These are phyloP conservation scores for Lepidium campestre DNA, from an alignment of 441 rosid genomes.

Conservation along the genomic window DNA sequence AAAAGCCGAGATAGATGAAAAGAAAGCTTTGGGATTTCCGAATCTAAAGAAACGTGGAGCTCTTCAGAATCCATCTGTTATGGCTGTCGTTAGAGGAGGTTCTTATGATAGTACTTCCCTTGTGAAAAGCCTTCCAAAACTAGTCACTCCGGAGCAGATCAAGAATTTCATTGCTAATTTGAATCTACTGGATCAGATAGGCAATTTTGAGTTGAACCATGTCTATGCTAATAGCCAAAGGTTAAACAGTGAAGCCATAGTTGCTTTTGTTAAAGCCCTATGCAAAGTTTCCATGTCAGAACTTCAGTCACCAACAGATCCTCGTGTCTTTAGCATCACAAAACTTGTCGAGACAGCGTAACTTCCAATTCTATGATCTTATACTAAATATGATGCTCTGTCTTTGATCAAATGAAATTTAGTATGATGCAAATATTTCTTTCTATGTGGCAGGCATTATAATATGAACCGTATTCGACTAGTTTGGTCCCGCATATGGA, in stretches of 20 bases:
- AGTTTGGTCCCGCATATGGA: constrained; percentile 99
- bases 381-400: background rate
- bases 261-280: constrained; percentile 91
- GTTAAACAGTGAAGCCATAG: constrained; percentile 94
- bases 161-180: constrained; percentile 76
- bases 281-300: constrained; percentile 94
- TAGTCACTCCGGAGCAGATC: constrained; percentile 79
- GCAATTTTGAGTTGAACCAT: constrained; percentile 88
- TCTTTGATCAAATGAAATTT: background rate
- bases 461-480: constrained; percentile 95
- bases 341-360: constrained; percentile 99
- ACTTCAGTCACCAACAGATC: constrained; percentile 95
- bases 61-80: constrained; percentile 88
- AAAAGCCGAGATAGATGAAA: constrained; percentile 69
- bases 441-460: constrained; percentile 73
- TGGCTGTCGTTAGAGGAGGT: constrained; percentile 99
- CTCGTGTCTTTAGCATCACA: constrained; percentile 97
- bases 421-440: background rate
- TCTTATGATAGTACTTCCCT: constrained; percentile 85
- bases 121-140: constrained; percentile 60
- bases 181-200: constrained; percentile 97
- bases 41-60: constrained; percentile 80
- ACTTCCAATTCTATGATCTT: background rate
- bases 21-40: constrained; percentile 56
- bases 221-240: constrained; percentile 96